Conservation (phyloP, 495 filamentous ascomycete species). For the Usnea hakonensis region DNA sequence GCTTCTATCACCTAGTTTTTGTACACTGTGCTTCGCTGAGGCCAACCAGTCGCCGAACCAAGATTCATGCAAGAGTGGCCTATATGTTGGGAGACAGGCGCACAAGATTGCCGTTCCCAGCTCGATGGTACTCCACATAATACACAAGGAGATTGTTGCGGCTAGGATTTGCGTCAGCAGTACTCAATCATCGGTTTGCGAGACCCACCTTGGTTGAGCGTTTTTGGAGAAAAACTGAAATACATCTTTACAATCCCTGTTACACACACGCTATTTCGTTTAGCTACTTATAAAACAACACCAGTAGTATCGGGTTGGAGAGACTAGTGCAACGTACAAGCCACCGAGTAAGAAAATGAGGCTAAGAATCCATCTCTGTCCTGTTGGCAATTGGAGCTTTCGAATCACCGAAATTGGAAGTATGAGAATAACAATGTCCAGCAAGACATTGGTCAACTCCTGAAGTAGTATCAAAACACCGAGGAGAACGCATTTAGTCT, state of each 20-base stretch:
- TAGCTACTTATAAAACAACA: neutral
- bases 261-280: neutral
- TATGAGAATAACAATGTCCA: neutral
- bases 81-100: neutral
- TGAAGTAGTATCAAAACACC: neutral
- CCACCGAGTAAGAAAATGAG: neutral
- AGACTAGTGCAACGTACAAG: neutral
- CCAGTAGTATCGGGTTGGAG: neutral
- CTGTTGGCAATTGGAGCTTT: neutral
- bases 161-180: neutral
- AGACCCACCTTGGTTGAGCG: neutral
- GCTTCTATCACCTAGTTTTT: neutral
- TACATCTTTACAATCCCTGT: neutral
- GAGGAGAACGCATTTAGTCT: neutral
- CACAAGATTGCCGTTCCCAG: neutral
- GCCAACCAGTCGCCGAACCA: constrained; percentile 26
- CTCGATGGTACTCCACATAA: neutral
- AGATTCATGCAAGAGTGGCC: neutral
- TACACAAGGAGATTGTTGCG: neutral
- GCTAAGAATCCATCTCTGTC: neutral
- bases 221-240: neutral
- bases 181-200: neutral
- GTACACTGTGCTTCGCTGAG: neutral
- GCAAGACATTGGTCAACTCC: neutral
- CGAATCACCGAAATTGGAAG: neutral